Percentiles rank a stretch among this genome's conserved stretches.
Conservation (phyloP, 2,329 filamentous ascomycete species). For the Diaporthe citrichinensis region DNA sequence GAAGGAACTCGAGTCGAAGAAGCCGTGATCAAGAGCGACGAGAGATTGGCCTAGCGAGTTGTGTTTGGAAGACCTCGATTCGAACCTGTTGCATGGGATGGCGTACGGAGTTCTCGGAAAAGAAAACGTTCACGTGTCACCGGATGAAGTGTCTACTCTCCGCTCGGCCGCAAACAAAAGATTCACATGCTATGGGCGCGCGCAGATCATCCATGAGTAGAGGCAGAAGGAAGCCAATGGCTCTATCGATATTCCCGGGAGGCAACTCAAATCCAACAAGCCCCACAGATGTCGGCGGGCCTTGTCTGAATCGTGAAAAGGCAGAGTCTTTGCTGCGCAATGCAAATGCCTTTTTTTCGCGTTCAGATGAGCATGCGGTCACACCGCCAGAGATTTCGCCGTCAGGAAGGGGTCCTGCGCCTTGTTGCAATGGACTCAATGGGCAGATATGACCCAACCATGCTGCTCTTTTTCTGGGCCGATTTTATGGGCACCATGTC, state of each 20-base stretch:
- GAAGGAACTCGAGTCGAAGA: conserved; percentile 51
- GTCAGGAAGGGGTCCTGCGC: not conserved
- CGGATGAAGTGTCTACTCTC: not conserved
- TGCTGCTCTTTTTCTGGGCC: conserved; percentile 6
- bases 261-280: not conserved
- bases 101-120: conserved; percentile 8
- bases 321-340: not conserved
- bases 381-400: conserved; percentile 5
- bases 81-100: conserved; percentile 9
- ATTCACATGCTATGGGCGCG: not conserved
- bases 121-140: not conserved
- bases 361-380: not conserved
- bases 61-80: not conserved
- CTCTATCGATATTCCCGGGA: not conserved
- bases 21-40: conserved; percentile 35
- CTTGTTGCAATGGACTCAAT: not conserved
- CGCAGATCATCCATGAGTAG: not conserved
- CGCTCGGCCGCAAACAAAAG: not conserved
- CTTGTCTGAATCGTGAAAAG: not conserved
- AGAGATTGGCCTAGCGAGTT: not conserved
- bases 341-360: not conserved
- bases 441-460: not conserved
- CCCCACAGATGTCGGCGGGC: not conserved
- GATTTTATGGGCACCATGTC: not conserved
- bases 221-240: not conserved